These are phyloP conservation scores for Domatiomyces globalis DNA, from an alignment of 2,329 filamentous ascomycete species.

Conservation along the genomic window DNA sequence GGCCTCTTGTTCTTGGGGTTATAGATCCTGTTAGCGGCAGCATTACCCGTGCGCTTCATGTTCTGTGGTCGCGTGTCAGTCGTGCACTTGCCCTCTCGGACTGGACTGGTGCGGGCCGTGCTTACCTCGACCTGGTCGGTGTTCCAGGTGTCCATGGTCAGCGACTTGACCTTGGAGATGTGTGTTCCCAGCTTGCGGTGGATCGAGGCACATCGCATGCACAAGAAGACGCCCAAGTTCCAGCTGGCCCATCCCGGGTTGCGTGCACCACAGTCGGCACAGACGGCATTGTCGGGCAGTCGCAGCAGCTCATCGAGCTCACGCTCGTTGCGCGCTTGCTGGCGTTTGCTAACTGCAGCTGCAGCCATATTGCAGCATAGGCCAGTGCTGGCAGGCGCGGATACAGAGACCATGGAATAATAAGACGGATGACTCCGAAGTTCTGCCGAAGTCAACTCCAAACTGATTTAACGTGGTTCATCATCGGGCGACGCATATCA, in stretches of 20 bases:
- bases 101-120: not conserved
- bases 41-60: conserved; percentile 88
- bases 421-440: no score
- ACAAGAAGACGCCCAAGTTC: conserved; percentile 96
- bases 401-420: not conserved
- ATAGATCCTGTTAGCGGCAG: conserved; percentile 70
- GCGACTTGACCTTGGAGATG: conserved; percentile 94
- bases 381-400: not conserved
- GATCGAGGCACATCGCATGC: conserved; percentile 90
- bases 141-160: conserved; percentile 97
- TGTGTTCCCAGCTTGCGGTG: conserved; percentile 96
- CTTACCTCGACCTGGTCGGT: conserved; percentile 86
- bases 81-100: not conserved
- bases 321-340: conserved; percentile 94
- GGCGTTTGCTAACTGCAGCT: conserved; percentile 64
- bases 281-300: conserved; percentile 78
- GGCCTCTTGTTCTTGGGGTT: conserved; percentile 75
- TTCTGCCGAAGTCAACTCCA: no score
- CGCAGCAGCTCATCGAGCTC: conserved; percentile 78
- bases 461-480: no score
- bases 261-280: conserved; percentile 79
- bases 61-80: conserved; percentile 40
- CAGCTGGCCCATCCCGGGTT: conserved; percentile 97
- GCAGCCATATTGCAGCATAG: not conserved
- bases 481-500: no score